A percentile compares a stretch with the other conserved stretches of the same genome.
phyloP scores from a whole-genome alignment of 768 basidiomycete genomes.

The Lanmaoa pseudosensibilis region DNA sequence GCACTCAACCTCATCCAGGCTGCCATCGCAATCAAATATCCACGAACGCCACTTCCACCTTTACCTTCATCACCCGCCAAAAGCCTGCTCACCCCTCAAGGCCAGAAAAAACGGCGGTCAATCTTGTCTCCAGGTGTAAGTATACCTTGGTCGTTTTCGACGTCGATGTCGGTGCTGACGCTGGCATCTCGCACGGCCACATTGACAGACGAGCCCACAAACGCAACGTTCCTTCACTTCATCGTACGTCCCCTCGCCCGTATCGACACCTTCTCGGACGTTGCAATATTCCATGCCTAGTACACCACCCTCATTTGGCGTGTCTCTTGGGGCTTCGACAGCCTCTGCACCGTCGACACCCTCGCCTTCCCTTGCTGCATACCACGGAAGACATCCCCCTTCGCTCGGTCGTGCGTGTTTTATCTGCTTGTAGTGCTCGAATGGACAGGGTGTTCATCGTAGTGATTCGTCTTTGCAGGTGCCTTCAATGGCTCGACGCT shows the following conservation, averaged over 20 bases:
- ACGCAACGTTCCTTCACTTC: conserved; percentile 30
- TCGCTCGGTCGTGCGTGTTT: conserved; percentile 37
- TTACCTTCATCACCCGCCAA: conserved; percentile 26
- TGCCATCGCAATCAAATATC: conserved; percentile 37
- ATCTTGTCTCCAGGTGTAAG: conserved; percentile 27
- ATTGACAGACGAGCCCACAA: conserved; percentile 27
- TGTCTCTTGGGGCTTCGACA: conserved; percentile 34
- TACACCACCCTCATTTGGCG: conserved; percentile 39
- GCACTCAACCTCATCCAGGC: conserved; percentile 38
- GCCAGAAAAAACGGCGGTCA: conserved; percentile 29
- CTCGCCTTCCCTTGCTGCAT: conserved; percentile 40
- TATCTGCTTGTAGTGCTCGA: not conserved
- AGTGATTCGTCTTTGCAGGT: conserved; percentile 12
- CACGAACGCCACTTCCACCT: conserved; percentile 32
- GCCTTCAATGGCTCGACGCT: conserved; percentile 31
- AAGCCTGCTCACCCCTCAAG: conserved; percentile 20
- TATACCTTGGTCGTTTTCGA: not conserved
- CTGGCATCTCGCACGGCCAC: not conserved
- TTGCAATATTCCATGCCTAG: conserved; percentile 37
- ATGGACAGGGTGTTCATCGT: not conserved
- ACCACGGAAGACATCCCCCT: conserved; percentile 38
- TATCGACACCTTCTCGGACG: conserved; percentile 35
- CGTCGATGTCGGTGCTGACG: not conserved
- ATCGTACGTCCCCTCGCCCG: conserved; percentile 31
- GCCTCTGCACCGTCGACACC: conserved; percentile 35